Evolutionary conservation across 208 protist genomes (phyloP).

Genomic region (Lotmaria passim): DNA sequence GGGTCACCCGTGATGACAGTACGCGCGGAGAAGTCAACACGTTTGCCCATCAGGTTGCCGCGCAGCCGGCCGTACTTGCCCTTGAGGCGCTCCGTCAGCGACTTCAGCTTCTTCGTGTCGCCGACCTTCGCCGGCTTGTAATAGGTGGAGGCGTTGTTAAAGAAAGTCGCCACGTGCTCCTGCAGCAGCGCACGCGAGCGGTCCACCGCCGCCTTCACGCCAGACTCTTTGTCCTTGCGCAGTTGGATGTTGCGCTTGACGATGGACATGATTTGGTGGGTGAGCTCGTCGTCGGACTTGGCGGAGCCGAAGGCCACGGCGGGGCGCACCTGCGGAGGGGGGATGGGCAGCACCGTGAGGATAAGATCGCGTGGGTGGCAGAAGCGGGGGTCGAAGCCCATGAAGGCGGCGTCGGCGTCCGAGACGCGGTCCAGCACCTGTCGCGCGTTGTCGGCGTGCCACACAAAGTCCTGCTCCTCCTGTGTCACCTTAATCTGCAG

Average conservation of each 20-base stretch:
- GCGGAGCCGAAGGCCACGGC: constrained; percentile 89
- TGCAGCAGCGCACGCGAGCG: constrained; percentile 94
- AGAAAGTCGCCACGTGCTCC: constrained; percentile 97
- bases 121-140: constrained; percentile 87
- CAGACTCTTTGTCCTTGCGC: constrained; percentile 86
- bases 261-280: constrained; percentile 97
- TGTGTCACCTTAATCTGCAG: constrained; percentile 72
- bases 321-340: constrained; percentile 98
- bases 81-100: constrained; percentile 98
- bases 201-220: constrained; percentile 88
- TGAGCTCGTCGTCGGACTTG: constrained; percentile 97
- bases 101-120: constrained; percentile 96
- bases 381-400: constrained; percentile 78
- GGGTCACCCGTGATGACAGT: constrained; percentile 99
- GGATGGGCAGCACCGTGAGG: constrained; percentile 96
- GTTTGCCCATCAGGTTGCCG: constrained; percentile 99
- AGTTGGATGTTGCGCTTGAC: constrained; percentile 96
- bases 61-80: constrained; percentile 99
- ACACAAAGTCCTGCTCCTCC: constrained; percentile 75
- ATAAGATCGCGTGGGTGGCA: constrained; percentile 93
- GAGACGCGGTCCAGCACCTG: constrained; percentile 80
- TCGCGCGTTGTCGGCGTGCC: constrained; percentile 78
- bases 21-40: constrained; percentile 99
- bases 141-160: constrained; percentile 98
- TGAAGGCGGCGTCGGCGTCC: constrained; percentile 62